phyloP scores from a whole-genome alignment of 2,329 filamentous ascomycete species.

The Aspergillus tamarii region DNA sequence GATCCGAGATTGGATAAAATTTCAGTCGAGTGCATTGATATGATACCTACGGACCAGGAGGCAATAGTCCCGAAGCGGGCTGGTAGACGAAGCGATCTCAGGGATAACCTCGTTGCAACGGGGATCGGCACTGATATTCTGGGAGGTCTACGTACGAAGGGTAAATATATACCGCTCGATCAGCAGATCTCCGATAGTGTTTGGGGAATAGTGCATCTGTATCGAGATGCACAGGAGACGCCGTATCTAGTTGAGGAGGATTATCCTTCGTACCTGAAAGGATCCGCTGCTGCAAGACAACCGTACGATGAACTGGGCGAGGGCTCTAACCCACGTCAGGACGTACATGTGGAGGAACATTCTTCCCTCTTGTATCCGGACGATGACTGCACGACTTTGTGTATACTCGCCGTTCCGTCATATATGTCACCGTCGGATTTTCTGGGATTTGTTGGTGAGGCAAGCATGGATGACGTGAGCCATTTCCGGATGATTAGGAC shows the following conservation, averaged over 20 bases:
- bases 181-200: conserved; percentile 75
- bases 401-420: conserved; percentile 90
- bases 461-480: conserved; percentile 81
- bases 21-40: conserved; percentile 78
- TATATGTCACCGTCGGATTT: conserved; percentile 93
- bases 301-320: conserved; percentile 30
- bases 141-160: conserved; percentile 78
- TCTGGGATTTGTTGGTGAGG: conserved; percentile 86
- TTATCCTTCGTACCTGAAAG: conserved; percentile 45
- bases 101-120: conserved; percentile 47
- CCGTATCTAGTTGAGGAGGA: conserved; percentile 57
- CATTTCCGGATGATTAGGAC: conserved; percentile 96
- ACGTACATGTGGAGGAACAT: conserved; percentile 16
- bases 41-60: conserved; percentile 49
- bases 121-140: conserved; percentile 54
- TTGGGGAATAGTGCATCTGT: conserved; percentile 93
- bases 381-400: conserved; percentile 80
- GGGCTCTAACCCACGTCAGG: conserved; percentile 19
- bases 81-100: conserved; percentile 21
- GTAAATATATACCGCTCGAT: conserved; percentile 72
- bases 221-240: conserved; percentile 80
- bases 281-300: conserved; percentile 38
- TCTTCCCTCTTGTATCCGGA: conserved; percentile 23
- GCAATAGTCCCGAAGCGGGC: conserved; percentile 28
- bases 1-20: conserved; percentile 87